These are phyloP conservation scores for Nakaseomyces sp. DNA, from an alignment of 1,139 yeast genomes.

Conservation along the genomic window DNA sequence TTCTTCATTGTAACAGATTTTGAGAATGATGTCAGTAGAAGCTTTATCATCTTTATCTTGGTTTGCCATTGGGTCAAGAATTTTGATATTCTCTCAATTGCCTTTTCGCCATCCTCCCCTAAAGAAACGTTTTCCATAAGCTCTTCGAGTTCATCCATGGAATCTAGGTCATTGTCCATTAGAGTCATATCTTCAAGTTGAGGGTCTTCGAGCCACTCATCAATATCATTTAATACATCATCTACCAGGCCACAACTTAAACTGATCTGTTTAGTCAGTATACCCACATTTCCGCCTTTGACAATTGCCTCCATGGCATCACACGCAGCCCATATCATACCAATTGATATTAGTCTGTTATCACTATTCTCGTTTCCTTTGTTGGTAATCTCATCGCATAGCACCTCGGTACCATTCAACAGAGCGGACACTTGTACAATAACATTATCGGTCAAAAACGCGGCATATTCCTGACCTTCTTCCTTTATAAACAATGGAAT, in stretches of 20 bases:
- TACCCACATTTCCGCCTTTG: constrained; percentile 43
- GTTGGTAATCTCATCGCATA: constrained; percentile 32
- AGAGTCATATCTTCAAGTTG: constrained; percentile 31
- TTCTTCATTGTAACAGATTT: constrained; percentile 43
- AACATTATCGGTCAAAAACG: constrained; percentile 37
- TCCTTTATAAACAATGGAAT: constrained; percentile 36
- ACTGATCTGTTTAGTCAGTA: constrained; percentile 40
- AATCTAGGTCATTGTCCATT: constrained; percentile 32
- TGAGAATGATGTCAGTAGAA: constrained; percentile 45
- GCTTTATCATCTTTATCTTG: constrained; percentile 47
- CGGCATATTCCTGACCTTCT: constrained; percentile 31
- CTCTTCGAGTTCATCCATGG: constrained; percentile 28
- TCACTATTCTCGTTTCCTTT: constrained; percentile 25
- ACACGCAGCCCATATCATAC: constrained; percentile 56
- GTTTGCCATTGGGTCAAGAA: constrained; percentile 43
- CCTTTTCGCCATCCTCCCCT: constrained; percentile 23
- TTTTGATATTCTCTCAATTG: constrained; percentile 33
- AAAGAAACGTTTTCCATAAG: constrained; percentile 27
- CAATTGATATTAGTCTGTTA: constrained; percentile 49
- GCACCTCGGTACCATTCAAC: constrained; percentile 25
- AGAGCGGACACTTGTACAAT: constrained; percentile 31
- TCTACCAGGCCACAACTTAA: constrained; percentile 42
- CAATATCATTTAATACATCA: constrained; percentile 58
- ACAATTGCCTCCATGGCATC: constrained; percentile 38
- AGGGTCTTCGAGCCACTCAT: constrained; percentile 60